A percentile compares a stretch with the other conserved stretches of the same genome.
Evolutionary conservation across 495 filamentous ascomycete genomes (phyloP).

Genomic region (Penicillium paxilli): DNA sequence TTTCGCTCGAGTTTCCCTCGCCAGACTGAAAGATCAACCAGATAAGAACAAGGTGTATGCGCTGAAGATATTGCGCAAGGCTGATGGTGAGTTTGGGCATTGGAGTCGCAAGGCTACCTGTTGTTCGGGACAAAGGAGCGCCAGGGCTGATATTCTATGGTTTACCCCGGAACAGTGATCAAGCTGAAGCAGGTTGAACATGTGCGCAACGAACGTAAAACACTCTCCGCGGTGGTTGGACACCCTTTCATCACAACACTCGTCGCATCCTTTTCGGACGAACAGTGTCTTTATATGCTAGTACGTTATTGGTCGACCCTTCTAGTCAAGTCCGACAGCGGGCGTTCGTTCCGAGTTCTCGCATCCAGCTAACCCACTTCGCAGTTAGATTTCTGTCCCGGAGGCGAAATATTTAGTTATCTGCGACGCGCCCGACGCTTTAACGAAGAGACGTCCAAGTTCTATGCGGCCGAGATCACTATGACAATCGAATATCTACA

Average conservation of each 20-base stretch:
- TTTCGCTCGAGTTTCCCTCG: constrained; percentile 93
- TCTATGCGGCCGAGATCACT: constrained; percentile 95
- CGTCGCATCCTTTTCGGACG: constrained; percentile 85
- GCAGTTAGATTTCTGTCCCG: constrained; percentile 85
- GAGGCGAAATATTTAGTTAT: constrained; percentile 95
- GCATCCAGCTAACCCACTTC: constrained; percentile 20
- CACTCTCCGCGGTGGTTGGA: constrained; percentile 82
- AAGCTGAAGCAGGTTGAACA: constrained; percentile 97
- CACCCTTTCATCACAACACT: constrained; percentile 96
- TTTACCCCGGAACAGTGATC: constrained; percentile 61
- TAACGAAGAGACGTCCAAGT: constrained; percentile 78
- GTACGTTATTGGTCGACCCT: constrained; percentile 43
- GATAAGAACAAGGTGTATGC: constrained; percentile 79
- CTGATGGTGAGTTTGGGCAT: constrained; percentile 55
- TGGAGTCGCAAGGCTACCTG: neutral
- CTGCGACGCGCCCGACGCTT: constrained; percentile 83
- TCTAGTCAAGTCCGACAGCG: neutral
- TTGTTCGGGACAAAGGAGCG: neutral
- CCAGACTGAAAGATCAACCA: constrained; percentile 59
- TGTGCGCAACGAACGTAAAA: constrained; percentile 88
- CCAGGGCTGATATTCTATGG: constrained; percentile 9
- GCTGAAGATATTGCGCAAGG: constrained; percentile 90
- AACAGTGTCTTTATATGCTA: constrained; percentile 88
- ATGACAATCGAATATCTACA: constrained; percentile 92
- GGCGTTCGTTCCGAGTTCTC: neutral